phyloP scores from a whole-genome alignment of 257 asterid species.

The Euphrasia confusa region DNA sequence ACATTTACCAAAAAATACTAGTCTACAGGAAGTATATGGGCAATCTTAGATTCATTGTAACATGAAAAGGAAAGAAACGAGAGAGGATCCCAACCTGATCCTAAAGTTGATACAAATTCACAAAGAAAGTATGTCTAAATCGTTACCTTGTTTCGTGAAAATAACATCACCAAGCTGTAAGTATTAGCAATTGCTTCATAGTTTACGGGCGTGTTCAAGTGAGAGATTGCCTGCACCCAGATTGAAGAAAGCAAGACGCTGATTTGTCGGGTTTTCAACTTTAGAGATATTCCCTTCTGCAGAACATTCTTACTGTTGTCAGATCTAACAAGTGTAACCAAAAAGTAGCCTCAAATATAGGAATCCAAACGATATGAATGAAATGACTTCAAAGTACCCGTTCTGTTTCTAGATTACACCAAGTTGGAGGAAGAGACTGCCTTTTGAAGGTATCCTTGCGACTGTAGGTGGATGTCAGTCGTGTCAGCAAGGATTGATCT shows the following conservation, averaged over 20 bases:
- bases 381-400: constrained; percentile 37
- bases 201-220: constrained; percentile 55
- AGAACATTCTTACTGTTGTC: constrained; percentile 23
- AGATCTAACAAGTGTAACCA: constrained; percentile 23
- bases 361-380: constrained; percentile 15
- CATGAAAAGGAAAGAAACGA: constrained; percentile 6
- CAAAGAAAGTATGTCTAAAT: constrained; percentile 1
- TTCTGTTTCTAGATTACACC: constrained; percentile 45
- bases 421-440: constrained; percentile 37
- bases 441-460: constrained; percentile 38
- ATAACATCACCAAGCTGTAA: constrained; percentile 61
- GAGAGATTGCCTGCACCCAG: constrained; percentile 66
- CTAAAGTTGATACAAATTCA: constrained; percentile 21
- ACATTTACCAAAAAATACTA: constrained; percentile 1
- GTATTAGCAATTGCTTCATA: constrained; percentile 76
- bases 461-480: constrained; percentile 57
- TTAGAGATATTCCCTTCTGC: constrained; percentile 66
- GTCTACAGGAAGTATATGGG: not conserved
- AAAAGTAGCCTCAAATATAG: constrained; percentile 12
- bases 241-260: constrained; percentile 74
- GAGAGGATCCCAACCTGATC: constrained; percentile 8
- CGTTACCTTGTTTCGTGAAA: constrained; percentile 60
- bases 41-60: not conserved
- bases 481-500: constrained; percentile 47
- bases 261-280: constrained; percentile 62